Percentiles rank a stretch among this genome's conserved stretches.
Evolutionary conservation across 1,284 basidiomycete genomes (phyloP).

Genomic region (Ceratobasidium sp.): DNA sequence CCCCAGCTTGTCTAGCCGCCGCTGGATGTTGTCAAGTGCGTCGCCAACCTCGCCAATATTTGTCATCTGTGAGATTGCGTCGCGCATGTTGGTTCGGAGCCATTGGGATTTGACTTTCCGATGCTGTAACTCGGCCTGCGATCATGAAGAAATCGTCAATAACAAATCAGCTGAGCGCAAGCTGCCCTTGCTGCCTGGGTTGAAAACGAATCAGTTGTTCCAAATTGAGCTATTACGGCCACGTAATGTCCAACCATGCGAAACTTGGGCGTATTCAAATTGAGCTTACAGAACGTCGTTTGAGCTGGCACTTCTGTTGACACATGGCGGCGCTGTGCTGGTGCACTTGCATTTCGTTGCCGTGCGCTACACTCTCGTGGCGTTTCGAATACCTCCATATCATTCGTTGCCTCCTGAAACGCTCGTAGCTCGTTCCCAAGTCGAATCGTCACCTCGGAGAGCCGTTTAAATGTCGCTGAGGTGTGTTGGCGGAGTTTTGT

Average conservation of each 20-base stretch:
- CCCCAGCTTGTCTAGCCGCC: slow-evolving; percentile 25
- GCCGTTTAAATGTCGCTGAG: slow-evolving; percentile 3
- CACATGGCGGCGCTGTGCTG: slow-evolving; percentile 1
- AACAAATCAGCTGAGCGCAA: background rate
- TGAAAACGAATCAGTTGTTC: slow-evolving; percentile 58
- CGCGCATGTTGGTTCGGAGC: slow-evolving; percentile 48
- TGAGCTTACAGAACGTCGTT: slow-evolving; percentile 50
- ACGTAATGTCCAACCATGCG: slow-evolving; percentile 58
- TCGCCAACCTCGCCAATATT: slow-evolving; percentile 42
- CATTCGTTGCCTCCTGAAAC: slow-evolving; percentile 51
- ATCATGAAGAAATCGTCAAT: background rate
- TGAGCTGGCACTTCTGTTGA: background rate
- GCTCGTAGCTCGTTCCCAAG: slow-evolving; percentile 50
- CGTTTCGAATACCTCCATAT: slow-evolving; percentile 53
- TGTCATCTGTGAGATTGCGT: slow-evolving; percentile 49
- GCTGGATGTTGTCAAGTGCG: slow-evolving; percentile 25
- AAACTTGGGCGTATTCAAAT: slow-evolving; percentile 57
- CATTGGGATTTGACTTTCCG: slow-evolving; percentile 49
- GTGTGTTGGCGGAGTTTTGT: slow-evolving; percentile 25
- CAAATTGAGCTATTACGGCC: slow-evolving; percentile 53
- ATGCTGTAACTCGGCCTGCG: slow-evolving; percentile 50
- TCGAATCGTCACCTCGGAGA: slow-evolving; percentile 47
- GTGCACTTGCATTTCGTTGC: background rate
- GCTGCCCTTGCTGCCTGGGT: slow-evolving; percentile 55
- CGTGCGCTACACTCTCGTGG: slow-evolving; percentile 53